These are phyloP conservation scores for Suillus subluteus DNA, from an alignment of 768 basidiomycete genomes.

Conservation along the genomic window DNA sequence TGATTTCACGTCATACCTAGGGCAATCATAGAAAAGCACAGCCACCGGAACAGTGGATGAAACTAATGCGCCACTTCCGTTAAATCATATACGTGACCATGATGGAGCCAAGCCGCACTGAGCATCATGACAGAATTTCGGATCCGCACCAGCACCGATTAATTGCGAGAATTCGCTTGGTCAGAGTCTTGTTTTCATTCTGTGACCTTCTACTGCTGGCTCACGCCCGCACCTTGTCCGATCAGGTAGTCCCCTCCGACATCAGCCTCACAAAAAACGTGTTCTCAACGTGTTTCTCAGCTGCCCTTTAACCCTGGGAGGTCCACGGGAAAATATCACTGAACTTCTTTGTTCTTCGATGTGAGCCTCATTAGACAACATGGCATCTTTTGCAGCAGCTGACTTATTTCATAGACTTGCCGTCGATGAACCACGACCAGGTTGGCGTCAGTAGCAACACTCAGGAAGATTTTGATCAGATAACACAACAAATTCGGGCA, in stretches of 20 bases:
- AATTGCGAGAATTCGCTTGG: not conserved
- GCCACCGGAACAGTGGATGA: slow-evolving; percentile 4
- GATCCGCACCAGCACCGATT: slow-evolving; percentile 8
- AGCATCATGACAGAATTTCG: slow-evolving; percentile 6
- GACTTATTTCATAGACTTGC: slow-evolving; percentile 15
- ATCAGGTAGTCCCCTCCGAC: slow-evolving; percentile 22
- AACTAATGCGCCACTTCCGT: not conserved
- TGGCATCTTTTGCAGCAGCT: slow-evolving; percentile 3
- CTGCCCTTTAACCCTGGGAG: slow-evolving; percentile 31
- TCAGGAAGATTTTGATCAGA: slow-evolving; percentile 31
- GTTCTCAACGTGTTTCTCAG: slow-evolving; percentile 30
- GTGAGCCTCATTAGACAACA: slow-evolving; percentile 21
- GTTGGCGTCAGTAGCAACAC: slow-evolving; percentile 18
- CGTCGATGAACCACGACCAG: slow-evolving; percentile 29
- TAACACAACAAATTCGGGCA: slow-evolving; percentile 26
- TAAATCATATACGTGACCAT: not conserved
- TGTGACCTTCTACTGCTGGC: slow-evolving; percentile 19
- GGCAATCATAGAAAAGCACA: not conserved
- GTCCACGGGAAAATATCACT: slow-evolving; percentile 23
- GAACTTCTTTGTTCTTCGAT: slow-evolving; percentile 23
- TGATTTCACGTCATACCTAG: not conserved
- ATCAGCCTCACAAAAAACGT: slow-evolving; percentile 31
- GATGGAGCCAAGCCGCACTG: not conserved
- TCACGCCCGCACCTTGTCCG: slow-evolving; percentile 19
- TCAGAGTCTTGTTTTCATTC: not conserved